phyloP scores from a whole-genome alignment of 2,329 filamentous ascomycete genomes.

The Penicillium sp. region DNA sequence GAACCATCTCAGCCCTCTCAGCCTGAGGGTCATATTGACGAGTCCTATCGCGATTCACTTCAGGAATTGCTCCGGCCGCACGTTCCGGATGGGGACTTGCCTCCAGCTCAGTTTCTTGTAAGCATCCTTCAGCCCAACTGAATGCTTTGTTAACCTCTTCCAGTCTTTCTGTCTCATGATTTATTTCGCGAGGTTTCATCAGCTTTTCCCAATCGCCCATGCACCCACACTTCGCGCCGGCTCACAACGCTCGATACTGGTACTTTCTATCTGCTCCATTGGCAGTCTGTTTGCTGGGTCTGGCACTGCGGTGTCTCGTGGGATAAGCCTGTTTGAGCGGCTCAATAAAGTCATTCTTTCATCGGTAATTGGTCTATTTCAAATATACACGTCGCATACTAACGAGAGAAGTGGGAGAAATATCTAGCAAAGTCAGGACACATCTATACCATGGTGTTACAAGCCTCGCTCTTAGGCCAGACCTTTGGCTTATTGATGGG shows the following conservation, averaged over 20 bases:
- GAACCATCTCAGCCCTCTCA: not conserved
- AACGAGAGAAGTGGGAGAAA: constrained; percentile 13
- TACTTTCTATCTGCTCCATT: constrained; percentile 42
- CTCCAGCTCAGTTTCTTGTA: constrained; percentile 21
- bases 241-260: constrained; percentile 31
- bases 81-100: constrained; percentile 12
- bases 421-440: not conserved
- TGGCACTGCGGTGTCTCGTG: constrained; percentile 28
- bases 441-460: constrained; percentile 7
- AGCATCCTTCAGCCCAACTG: not conserved
- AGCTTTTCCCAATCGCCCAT: constrained; percentile 20
- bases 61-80: constrained; percentile 13
- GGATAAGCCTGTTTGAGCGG: constrained; percentile 31
- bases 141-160: not conserved
- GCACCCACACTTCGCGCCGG: constrained; percentile 22
- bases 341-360: constrained; percentile 25
- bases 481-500: constrained; percentile 14
- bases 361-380: constrained; percentile 4
- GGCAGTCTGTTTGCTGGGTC: constrained; percentile 41
- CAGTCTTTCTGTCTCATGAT: constrained; percentile 28
- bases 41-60: constrained; percentile 16
- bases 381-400: not conserved
- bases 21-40: constrained; percentile 1
- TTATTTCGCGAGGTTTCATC: constrained; percentile 22
- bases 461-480: constrained; percentile 14